Base-by-base conservation (phyloP, 2,329 filamentous ascomycete genomes). In the Aspergillus vadensis region DNA sequence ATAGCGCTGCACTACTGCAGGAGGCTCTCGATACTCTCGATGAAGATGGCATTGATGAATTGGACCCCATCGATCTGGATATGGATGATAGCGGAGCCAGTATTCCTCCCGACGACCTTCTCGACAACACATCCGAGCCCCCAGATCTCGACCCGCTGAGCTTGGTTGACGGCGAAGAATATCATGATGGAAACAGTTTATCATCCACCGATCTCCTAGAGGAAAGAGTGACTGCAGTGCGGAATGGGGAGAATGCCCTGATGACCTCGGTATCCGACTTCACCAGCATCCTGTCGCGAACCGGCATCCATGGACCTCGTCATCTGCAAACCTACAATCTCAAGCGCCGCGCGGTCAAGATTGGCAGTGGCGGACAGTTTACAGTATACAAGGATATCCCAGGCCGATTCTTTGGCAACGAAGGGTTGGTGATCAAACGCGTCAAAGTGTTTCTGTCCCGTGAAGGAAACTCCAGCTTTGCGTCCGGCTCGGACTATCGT, bases 251-350 rank as follows among this genome's bases (percentile, higher is more conserved):
- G n/a, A 58, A 63, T 25, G 63, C 67, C 12, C 44, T 65, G 38
- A 58, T 72, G 43, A 72, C 66, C 57, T 69, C 63, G 12, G 48
- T 71, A 9, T 68, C 70, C 4, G 65, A 72, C 14, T 72, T 72
- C 53, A 68, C 69, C 5, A 59, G 62, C 6, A 70, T 72, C 27
- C 67, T 72, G 9, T 62, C 70, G 7, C 63, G 61, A 60, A 71
- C 70, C 0, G 68, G 70, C 2, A 68, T 72, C 41, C 61, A 66
- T 41, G 69, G 70, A 1, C 70, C 70, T 3, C 67, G 65, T 38
- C 64, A 67, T 32, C 54, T 72, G 9, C 65, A 66, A 57, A 50
- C 63, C 25, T 38, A 55, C 10, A 72, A 70, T 25, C 65, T 72
- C 12, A 59, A 62, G 17, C 61, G 47, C 5, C 53, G 67, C 7